Evolutionary conservation across 805 yeast genomes (phyloP).

Genomic region (Kodamaea lidongshanica): DNA sequence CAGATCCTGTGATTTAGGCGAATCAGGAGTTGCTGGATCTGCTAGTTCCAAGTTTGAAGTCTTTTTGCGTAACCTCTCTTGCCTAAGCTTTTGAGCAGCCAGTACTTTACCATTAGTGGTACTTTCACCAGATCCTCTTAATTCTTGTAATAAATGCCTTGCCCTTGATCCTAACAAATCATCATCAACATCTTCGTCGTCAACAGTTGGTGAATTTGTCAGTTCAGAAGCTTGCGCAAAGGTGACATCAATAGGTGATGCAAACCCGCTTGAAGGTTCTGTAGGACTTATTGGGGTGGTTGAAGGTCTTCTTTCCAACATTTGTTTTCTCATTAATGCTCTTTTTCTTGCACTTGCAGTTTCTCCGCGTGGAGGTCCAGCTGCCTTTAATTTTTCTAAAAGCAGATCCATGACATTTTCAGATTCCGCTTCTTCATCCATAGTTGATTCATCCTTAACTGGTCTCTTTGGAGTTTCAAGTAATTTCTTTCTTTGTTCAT

Average conservation of each 20-base stretch:
- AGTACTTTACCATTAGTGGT: slow-evolving; percentile 22
- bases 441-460: slow-evolving; percentile 20
- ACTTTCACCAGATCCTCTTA: slow-evolving; percentile 34
- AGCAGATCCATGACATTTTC: slow-evolving; percentile 74
- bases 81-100: slow-evolving; percentile 40
- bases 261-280: slow-evolving; percentile 15
- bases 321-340: slow-evolving; percentile 65
- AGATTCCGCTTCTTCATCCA: slow-evolving; percentile 33
- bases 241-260: slow-evolving; percentile 5
- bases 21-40: slow-evolving; percentile 3
- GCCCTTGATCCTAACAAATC: slow-evolving; percentile 56
- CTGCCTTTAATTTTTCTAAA: slow-evolving; percentile 78
- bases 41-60: slow-evolving; percentile 1
- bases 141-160: slow-evolving; percentile 53
- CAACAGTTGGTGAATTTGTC: slow-evolving; percentile 2
- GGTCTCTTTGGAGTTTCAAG: slow-evolving; percentile 42
- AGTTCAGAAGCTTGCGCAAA: slow-evolving; percentile 3
- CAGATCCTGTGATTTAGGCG: slow-evolving; percentile 1
- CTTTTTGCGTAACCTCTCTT: slow-evolving; percentile 22
- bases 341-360: slow-evolving; percentile 75
- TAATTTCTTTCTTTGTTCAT: slow-evolving; percentile 69
- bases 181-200: slow-evolving; percentile 6
- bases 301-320: slow-evolving; percentile 32
- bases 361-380: slow-evolving; percentile 73
- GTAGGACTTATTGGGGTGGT: slow-evolving; percentile 6